A percentile compares a stretch with the other conserved stretches of the same genome.
These are phyloP conservation scores for Amanita inopinata DNA, from an alignment of 768 basidiomycete species.

Conservation along the genomic window DNA sequence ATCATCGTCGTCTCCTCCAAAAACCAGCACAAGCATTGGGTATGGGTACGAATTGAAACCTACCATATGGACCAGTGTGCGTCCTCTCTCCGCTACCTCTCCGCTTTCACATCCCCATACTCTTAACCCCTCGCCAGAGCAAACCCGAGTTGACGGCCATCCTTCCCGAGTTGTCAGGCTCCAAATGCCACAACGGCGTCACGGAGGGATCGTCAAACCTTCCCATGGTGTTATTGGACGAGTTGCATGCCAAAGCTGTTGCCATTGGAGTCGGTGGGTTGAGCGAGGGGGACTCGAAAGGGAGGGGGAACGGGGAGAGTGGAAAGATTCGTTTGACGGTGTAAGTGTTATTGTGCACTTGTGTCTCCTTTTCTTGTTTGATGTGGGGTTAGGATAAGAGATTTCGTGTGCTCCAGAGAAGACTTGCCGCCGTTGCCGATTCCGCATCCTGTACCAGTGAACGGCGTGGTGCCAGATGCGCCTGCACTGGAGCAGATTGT, in stretches of 20 bases:
- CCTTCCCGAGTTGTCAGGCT: slow-evolving; percentile 7
- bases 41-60: not conserved
- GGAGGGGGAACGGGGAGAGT: not conserved
- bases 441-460: not conserved
- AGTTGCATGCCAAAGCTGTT: not conserved
- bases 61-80: not conserved
- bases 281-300: not conserved
- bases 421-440: not conserved
- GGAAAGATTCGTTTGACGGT: not conserved
- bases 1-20: not conserved
- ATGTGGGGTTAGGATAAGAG: not conserved
- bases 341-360: not conserved
- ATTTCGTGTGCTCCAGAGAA: slow-evolving; percentile 2
- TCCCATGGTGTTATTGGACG: slow-evolving; percentile 8
- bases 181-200: slow-evolving; percentile 4
- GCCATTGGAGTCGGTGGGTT: not conserved
- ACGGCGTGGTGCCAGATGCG: not conserved
- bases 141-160: slow-evolving; percentile 6
- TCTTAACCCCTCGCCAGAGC: not conserved
- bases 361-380: not conserved
- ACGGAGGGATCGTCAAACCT: slow-evolving; percentile 7
- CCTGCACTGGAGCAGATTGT: not conserved
- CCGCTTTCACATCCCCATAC: not conserved
- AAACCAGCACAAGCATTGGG: not conserved
- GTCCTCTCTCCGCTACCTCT: not conserved